These are phyloP conservation scores for Penicillium sp. DNA, from an alignment of 2,329 filamentous ascomycete species.

Conservation along the genomic window DNA sequence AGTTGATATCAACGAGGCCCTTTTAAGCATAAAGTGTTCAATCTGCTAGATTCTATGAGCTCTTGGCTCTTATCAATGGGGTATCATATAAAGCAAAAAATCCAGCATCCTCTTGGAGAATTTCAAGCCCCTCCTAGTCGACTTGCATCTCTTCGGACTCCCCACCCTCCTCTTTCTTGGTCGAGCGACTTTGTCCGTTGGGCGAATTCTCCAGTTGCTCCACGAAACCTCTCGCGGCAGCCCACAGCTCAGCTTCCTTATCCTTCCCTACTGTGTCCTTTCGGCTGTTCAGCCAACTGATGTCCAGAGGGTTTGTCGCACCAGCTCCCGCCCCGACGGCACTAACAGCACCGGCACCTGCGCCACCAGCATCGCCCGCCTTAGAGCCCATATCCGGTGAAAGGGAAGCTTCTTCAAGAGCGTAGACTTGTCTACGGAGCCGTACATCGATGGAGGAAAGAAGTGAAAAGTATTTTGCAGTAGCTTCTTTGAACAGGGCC, in stretches of 20 bases:
- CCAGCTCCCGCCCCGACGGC: slow-evolving; percentile 25
- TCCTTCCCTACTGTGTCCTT: slow-evolving; percentile 79
- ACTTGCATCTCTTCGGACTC: slow-evolving; percentile 44
- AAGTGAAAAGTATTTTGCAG: slow-evolving; percentile 67
- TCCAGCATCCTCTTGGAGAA: slow-evolving; percentile 47
- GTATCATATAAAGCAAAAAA: slow-evolving; percentile 12
- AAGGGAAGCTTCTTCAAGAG: slow-evolving; percentile 79
- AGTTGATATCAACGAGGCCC: neutral
- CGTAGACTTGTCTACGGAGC: slow-evolving; percentile 75
- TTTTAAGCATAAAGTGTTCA: neutral
- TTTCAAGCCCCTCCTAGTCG: slow-evolving; percentile 33
- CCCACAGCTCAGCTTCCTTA: slow-evolving; percentile 82
- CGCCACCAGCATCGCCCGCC: slow-evolving; percentile 37
- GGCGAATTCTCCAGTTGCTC: slow-evolving; percentile 40
- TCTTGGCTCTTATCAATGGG: neutral
- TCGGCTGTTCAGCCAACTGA: slow-evolving; percentile 86
- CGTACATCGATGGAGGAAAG: slow-evolving; percentile 75
- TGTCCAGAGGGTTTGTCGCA: slow-evolving; percentile 68
- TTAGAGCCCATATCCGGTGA: slow-evolving; percentile 54
- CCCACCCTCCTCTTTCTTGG: slow-evolving; percentile 23
- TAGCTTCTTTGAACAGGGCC: slow-evolving; percentile 59
- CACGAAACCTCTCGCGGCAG: slow-evolving; percentile 61
- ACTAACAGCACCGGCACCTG: slow-evolving; percentile 33
- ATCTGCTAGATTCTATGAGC: neutral
- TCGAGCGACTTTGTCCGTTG: slow-evolving; percentile 6